Evolutionary conservation across 352 stramenopile species (phyloP).

Genomic region (Phytophthora chlamydospora): DNA sequence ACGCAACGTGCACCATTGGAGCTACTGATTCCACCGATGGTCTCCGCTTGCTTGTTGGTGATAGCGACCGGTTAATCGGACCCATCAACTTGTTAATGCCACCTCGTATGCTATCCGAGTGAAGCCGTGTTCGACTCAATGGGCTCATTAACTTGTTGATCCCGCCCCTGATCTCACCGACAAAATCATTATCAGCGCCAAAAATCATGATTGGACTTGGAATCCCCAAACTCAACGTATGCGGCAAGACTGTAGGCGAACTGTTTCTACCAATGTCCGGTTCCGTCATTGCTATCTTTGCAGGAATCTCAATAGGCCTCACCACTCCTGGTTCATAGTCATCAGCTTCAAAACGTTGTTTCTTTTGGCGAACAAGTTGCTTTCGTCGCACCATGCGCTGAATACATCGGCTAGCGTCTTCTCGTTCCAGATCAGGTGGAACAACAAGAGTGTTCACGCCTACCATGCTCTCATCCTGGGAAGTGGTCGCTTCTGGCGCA

Average conservation of each 20-base stretch:
- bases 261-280: conserved; percentile 7
- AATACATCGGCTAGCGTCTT: conserved; percentile 28
- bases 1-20: conserved; percentile 20
- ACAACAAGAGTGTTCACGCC: not conserved
- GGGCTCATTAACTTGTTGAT: conserved; percentile 35
- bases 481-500: not conserved
- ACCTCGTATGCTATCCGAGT: conserved; percentile 29
- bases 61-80: conserved; percentile 29
- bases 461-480: not conserved
- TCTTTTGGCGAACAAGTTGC: conserved; percentile 14
- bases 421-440: conserved; percentile 19
- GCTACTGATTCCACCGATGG: conserved; percentile 16
- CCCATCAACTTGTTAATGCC: conserved; percentile 33
- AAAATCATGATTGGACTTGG: conserved; percentile 29
- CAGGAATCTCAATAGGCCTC: conserved; percentile 2
- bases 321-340: conserved; percentile 33
- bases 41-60: conserved; percentile 15
- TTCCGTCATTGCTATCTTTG: not conserved
- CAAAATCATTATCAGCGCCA: conserved; percentile 22
- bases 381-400: conserved; percentile 32
- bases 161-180: conserved; percentile 26
- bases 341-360: conserved; percentile 19
- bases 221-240: conserved; percentile 23
- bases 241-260: not conserved
- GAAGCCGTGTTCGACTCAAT: conserved; percentile 21